Base-by-base conservation (phyloP, 2,329 filamentous ascomycete species). In the Rhexocercosporidium sp. region DNA sequence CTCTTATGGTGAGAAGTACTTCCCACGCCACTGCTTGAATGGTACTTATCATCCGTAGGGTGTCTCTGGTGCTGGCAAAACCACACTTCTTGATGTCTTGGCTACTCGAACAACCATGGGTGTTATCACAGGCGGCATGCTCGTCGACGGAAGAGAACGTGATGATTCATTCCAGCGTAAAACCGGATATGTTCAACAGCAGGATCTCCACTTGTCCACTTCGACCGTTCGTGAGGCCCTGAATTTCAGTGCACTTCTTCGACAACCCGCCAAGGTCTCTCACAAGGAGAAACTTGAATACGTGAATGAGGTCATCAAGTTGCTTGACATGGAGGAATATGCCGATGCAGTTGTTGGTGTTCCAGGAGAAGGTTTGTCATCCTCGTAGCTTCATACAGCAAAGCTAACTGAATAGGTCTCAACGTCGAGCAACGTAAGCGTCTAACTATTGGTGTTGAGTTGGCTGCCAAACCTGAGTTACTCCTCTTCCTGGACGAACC, bases 401-500 rank as follows among this genome's bases (percentile, higher is more conserved):
- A 64, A 41, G 27, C 53, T 71, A 60, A 64, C 16, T 22, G 14
- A 57, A 12, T 25, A 71, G 70, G 73, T 59, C 64, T 76, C 5
- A 76, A 76, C 54, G 72, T 75, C n/a, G 88, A 90, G 74, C 88
- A 90, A 78, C 83, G 87, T 56, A 90, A 90, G 79, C 92, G 93
- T 75, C 84, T 97, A 6, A 97, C 94, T 0, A 97, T 97, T 70
- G 95, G 93, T 78, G 94, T 97, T 29, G 95, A 97, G 77, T 86
- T 98, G 34, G 94, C 93, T 49, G 94, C 94, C 11, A 97, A 95
- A 82, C 94, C 94, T 7, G 89, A 93, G 56, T 84, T 97, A 60
- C 85, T 97, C 66, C 87, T 97, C 59, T 97, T 97, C 82, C 87
- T 97, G 56, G 94, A 97, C 74, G 94, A 97, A 80, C 94, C 94